Conservation (phyloP, 2,329 filamentous ascomycete species). For the Trichoderma lentiforme region DNA sequence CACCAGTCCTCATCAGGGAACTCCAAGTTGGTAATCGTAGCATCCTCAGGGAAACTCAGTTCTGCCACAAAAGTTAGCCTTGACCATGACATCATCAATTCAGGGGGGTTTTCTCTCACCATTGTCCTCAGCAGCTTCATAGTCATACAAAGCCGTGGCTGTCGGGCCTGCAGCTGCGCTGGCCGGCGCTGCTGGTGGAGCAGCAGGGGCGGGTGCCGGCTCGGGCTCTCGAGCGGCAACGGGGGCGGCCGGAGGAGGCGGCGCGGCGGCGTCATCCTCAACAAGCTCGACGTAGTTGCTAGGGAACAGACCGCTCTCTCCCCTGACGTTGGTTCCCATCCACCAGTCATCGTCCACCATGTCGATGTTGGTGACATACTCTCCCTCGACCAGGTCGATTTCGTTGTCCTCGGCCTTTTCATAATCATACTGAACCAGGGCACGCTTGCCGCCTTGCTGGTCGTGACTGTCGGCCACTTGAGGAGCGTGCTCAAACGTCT, state of each 20-base stretch:
- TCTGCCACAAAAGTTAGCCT: constrained; percentile 46
- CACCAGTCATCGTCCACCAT: constrained; percentile 99
- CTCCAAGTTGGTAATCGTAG: constrained; percentile 76
- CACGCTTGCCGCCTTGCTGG: constrained; percentile 60
- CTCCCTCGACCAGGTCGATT: constrained; percentile 83
- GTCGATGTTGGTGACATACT: constrained; percentile 86
- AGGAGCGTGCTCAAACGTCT: constrained; percentile 31
- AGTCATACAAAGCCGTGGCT: constrained; percentile 88
- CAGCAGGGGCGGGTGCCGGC: constrained; percentile 35
- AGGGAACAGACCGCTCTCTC: constrained; percentile 88
- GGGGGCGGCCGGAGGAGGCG: constrained; percentile 33
- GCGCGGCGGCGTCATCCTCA: constrained; percentile 50
- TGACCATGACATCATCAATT: not conserved
- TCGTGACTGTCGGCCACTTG: constrained; percentile 29
- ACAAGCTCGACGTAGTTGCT: constrained; percentile 94
- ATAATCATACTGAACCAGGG: constrained; percentile 88
- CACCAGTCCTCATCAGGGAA: constrained; percentile 99
- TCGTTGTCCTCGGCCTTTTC: constrained; percentile 98
- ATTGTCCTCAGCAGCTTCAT: constrained; percentile 96
- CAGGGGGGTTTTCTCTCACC: constrained; percentile 36
- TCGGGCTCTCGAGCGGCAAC: constrained; percentile 27
- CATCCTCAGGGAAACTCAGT: constrained; percentile 83
- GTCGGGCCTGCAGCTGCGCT: constrained; percentile 53
- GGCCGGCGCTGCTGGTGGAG: constrained; percentile 36
- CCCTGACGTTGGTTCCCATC: constrained; percentile 84